phyloP scores from a whole-genome alignment of 192 early-diverging fungal species.

The Coemansia sp. region DNA sequence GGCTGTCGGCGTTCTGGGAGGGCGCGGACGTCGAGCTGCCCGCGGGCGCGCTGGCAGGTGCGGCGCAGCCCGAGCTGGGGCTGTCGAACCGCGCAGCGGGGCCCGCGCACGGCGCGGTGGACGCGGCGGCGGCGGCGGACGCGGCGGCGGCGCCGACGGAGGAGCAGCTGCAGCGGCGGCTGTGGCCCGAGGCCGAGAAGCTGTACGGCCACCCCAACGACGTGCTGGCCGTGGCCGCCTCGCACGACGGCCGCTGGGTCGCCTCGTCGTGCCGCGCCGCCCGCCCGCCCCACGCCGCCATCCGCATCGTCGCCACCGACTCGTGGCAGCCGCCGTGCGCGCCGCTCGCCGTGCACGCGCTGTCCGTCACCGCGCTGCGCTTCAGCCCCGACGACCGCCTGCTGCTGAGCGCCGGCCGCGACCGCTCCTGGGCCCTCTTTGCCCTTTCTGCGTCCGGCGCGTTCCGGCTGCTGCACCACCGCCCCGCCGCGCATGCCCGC shows the following conservation, averaged over 20 bases:
- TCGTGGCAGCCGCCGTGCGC: slow-evolving; percentile 30
- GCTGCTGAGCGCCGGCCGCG: slow-evolving; percentile 78
- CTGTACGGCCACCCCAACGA: slow-evolving; percentile 97
- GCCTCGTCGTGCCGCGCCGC: slow-evolving; percentile 60
- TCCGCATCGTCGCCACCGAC: slow-evolving; percentile 33
- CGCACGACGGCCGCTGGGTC: slow-evolving; percentile 65
- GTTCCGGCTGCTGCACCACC: slow-evolving; percentile 57
- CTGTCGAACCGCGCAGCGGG: slow-evolving; percentile 88
- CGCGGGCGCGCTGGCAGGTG: slow-evolving; percentile 51
- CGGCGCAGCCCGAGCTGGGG: slow-evolving; percentile 85
- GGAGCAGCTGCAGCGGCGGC: slow-evolving; percentile 84
- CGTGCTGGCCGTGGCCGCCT: slow-evolving; percentile 72
- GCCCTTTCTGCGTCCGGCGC: slow-evolving; percentile 45
- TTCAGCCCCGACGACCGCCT: slow-evolving; percentile 71
- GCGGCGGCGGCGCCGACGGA: slow-evolving; percentile 67
- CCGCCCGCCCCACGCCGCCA: slow-evolving; percentile 23
- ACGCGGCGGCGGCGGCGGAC: slow-evolving; percentile 69
- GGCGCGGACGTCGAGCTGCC: slow-evolving; percentile 40
- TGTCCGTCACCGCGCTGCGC: slow-evolving; percentile 79
- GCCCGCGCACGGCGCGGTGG: slow-evolving; percentile 56
- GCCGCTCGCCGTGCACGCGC: slow-evolving; percentile 72
- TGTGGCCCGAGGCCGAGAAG: slow-evolving; percentile 97
- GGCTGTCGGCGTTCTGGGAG: slow-evolving; percentile 44
- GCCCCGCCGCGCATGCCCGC: slow-evolving; percentile 80
- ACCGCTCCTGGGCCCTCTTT: slow-evolving; percentile 85